phyloP scores from a whole-genome alignment of 2,329 filamentous ascomycete species.

The Sclerotinia minor region DNA sequence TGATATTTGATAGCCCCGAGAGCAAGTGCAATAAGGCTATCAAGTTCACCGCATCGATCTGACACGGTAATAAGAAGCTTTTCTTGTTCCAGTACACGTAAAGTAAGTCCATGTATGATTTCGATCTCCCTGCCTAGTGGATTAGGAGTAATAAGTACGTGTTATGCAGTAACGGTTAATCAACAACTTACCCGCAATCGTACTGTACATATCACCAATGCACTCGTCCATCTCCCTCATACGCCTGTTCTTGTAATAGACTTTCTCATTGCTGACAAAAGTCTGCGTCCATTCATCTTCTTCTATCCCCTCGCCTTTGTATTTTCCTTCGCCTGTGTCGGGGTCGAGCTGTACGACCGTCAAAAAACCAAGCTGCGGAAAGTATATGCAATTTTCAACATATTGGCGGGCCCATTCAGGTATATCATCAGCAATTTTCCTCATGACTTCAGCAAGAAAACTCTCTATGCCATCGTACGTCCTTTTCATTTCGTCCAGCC shows the following conservation, averaged over 20 bases:
- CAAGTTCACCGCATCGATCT: slow-evolving; percentile 80
- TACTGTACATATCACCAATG: slow-evolving; percentile 81
- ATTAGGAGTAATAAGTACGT: neutral
- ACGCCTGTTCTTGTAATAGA: slow-evolving; percentile 82
- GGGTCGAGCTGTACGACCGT: slow-evolving; percentile 68
- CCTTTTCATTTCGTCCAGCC: slow-evolving; percentile 76
- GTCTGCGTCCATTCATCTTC: slow-evolving; percentile 72
- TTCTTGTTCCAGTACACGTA: slow-evolving; percentile 69
- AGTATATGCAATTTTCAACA: slow-evolving; percentile 77
- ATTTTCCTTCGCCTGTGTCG: slow-evolving; percentile 58
- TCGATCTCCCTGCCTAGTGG: slow-evolving; percentile 79
- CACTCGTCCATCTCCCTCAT: slow-evolving; percentile 80
- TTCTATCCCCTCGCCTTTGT: slow-evolving; percentile 58
- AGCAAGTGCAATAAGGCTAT: slow-evolving; percentile 79
- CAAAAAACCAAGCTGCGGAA: slow-evolving; percentile 89
- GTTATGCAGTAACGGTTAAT: neutral
- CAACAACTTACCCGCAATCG: slow-evolving; percentile 67
- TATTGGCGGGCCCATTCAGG: slow-evolving; percentile 58
- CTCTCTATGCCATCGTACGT: slow-evolving; percentile 75
- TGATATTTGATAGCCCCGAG: slow-evolving; percentile 74
- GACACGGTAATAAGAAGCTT: slow-evolving; percentile 67
- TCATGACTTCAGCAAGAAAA: slow-evolving; percentile 68
- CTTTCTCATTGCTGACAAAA: slow-evolving; percentile 69
- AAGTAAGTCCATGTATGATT: slow-evolving; percentile 75
- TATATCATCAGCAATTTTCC: slow-evolving; percentile 61